Evolutionary conservation across 768 basidiomycete species (phyloP).

Genomic region (Rubroboletus satanas): DNA sequence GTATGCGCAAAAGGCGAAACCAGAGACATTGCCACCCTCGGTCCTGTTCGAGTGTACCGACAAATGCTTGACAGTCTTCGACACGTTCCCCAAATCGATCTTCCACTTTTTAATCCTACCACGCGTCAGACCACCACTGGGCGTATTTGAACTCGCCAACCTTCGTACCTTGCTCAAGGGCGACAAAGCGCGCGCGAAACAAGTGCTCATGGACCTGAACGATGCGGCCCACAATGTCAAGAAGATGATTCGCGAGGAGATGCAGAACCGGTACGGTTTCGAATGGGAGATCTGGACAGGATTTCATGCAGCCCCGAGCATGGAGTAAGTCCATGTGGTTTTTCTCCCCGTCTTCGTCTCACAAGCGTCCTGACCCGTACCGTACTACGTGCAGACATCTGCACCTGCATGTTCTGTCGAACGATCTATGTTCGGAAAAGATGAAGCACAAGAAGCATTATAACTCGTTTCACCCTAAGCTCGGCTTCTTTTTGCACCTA

Average conservation of each 20-base stretch:
- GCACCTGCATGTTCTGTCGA: conserved; percentile 82
- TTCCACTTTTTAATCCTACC: conserved; percentile 92
- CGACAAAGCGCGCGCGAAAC: conserved; percentile 51
- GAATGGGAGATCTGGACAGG: conserved; percentile 77
- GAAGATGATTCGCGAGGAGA: conserved; percentile 71
- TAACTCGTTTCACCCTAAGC: conserved; percentile 83
- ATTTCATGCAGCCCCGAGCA: conserved; percentile 82
- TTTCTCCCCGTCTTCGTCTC: neutral
- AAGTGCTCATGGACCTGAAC: conserved; percentile 48
- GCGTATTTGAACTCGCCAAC: conserved; percentile 42
- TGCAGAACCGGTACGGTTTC: conserved; percentile 69
- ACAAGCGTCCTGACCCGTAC: neutral
- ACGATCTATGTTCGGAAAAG: conserved; percentile 62
- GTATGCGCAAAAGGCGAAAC: conserved; percentile 52
- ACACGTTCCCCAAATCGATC: conserved; percentile 76
- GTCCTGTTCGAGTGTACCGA: conserved; percentile 55
- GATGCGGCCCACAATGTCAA: conserved; percentile 55
- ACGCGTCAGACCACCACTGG: conserved; percentile 35
- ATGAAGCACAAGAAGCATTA: conserved; percentile 90
- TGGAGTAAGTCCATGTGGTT: conserved; percentile 57
- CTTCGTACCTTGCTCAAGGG: conserved; percentile 54
- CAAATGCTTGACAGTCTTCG: conserved; percentile 62
- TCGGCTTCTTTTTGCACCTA: conserved; percentile 79
- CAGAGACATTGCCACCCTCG: conserved; percentile 52
- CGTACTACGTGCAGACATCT: conserved; percentile 50